Conservation (phyloP, 352 stramenopile species). For the Globisporangium cylindrosporum region DNA sequence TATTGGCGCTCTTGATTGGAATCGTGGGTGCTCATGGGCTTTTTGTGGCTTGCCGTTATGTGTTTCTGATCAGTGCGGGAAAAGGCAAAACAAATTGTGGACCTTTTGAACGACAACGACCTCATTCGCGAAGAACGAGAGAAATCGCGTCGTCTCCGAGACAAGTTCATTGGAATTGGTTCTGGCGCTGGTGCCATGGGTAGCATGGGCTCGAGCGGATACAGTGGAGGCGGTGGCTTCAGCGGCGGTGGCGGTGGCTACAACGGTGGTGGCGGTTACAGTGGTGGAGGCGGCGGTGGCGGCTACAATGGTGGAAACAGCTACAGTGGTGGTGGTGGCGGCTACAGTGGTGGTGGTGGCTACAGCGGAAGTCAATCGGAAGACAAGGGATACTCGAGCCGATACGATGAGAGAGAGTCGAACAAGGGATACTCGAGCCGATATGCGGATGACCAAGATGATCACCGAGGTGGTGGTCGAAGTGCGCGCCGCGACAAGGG, state of each 20-base stretch:
- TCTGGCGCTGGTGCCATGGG: conserved; percentile 42
- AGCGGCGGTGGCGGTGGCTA: conserved; percentile 28
- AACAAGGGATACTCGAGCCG: conserved; percentile 71
- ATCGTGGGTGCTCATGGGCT: neutral
- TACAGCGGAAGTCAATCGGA: conserved; percentile 24
- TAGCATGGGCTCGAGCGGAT: conserved; percentile 23
- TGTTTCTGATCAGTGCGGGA: conserved; percentile 56
- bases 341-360: conserved; percentile 23
- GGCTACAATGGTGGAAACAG: conserved; percentile 35
- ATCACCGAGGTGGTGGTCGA: conserved; percentile 35
- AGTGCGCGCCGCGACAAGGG: conserved; percentile 38
- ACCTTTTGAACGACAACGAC: conserved; percentile 88
- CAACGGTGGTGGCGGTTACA: conserved; percentile 24
- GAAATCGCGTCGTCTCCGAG: conserved; percentile 77
- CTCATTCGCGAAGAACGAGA: conserved; percentile 86
- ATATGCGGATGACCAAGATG: conserved; percentile 65
- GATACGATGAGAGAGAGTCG: conserved; percentile 44
- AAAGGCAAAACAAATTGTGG: conserved; percentile 87
- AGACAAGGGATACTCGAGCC: conserved; percentile 32
- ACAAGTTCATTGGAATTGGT: conserved; percentile 89
- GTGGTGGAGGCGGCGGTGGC: conserved; percentile 26
- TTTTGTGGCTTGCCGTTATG: neutral
- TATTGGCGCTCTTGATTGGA: neutral
- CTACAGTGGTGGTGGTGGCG: conserved; percentile 25
- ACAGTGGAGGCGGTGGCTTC: conserved; percentile 22